Percentiles rank a stretch among this genome's conserved stretches.
These are phyloP conservation scores for Penicillium sp. DNA, from an alignment of 2,329 filamentous ascomycete species.

Conservation along the genomic window DNA sequence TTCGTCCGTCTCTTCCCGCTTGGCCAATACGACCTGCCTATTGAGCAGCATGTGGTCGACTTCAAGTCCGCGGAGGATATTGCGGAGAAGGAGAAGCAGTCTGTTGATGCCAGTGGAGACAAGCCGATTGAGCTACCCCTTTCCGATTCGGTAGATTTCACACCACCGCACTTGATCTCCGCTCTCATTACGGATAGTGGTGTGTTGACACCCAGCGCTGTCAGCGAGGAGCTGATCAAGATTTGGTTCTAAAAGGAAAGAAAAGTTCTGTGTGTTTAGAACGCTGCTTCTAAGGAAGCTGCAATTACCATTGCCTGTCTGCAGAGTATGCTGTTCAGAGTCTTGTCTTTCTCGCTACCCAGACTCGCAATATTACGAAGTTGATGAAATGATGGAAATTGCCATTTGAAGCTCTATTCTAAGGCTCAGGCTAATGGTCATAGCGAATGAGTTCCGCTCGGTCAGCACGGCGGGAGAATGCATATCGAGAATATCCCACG, in stretches of 20 bases:
- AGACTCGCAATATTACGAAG: slow-evolving; percentile 11
- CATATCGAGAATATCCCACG: neutral
- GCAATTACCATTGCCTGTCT: neutral
- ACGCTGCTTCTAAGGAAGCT: neutral
- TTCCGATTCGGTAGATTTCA: slow-evolving; percentile 49
- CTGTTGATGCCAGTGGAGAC: slow-evolving; percentile 23
- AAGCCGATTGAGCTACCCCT: slow-evolving; percentile 25
- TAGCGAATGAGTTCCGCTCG: neutral
- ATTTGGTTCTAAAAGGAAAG: slow-evolving; percentile 50
- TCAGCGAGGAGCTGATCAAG: slow-evolving; percentile 68
- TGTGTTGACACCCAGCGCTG: slow-evolving; percentile 63
- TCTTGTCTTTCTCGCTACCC: neutral
- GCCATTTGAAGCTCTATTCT: neutral
- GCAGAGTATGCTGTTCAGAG: neutral
- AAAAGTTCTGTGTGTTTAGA: neutral
- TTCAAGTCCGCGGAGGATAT: slow-evolving; percentile 63
- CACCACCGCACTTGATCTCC: slow-evolving; percentile 62
- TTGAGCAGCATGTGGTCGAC: slow-evolving; percentile 75
- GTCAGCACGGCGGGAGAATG: neutral
- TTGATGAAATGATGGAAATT: slow-evolving; percentile 19
- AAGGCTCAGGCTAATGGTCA: neutral
- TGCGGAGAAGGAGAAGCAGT: slow-evolving; percentile 45
- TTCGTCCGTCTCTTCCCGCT: slow-evolving; percentile 87
- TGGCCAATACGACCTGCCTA: slow-evolving; percentile 76
- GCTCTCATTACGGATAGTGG: slow-evolving; percentile 67